Conservation (phyloP, 371 early-diverging fungal species). For the Encephalitozoon romaleae region DNA sequence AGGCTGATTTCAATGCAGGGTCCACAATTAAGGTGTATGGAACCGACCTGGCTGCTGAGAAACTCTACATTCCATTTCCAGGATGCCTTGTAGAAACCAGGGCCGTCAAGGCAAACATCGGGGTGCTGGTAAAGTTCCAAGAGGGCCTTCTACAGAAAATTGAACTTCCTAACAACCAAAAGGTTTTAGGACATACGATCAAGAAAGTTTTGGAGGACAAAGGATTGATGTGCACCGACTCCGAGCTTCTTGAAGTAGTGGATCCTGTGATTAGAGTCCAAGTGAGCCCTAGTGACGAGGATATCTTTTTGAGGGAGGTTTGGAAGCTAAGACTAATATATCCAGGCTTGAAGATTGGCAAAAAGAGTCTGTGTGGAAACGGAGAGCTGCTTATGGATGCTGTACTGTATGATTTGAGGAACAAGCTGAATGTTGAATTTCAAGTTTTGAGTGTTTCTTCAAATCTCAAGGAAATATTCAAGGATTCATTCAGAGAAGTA, state of each 20-base stretch:
- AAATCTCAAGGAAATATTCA: not conserved
- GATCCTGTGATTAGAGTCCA: not conserved
- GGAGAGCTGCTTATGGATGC: conserved; percentile 3
- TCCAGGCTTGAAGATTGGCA: not conserved
- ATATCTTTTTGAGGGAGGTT: not conserved
- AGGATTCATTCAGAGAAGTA: not conserved
- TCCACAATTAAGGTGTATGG: not conserved
- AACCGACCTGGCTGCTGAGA: not conserved
- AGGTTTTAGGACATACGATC: not conserved
- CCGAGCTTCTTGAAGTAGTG: not conserved
- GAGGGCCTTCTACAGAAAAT: not conserved
- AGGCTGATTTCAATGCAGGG: not conserved
- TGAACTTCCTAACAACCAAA: not conserved
- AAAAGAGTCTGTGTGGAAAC: not conserved
- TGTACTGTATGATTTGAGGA: not conserved
- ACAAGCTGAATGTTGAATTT: not conserved
- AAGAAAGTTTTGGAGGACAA: not conserved
- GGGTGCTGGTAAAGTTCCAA: not conserved
- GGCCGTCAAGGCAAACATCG: not conserved
- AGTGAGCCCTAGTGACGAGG: not conserved
- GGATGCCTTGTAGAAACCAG: not conserved
- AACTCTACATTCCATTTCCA: not conserved
- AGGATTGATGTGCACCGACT: not conserved
- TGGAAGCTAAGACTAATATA: not conserved
- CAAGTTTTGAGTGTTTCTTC: not conserved